Percentiles rank a stretch among this genome's conserved stretches.
Conservation (phyloP, 2,329 filamentous ascomycete species). For the Talaromyces rugulosus region DNA sequence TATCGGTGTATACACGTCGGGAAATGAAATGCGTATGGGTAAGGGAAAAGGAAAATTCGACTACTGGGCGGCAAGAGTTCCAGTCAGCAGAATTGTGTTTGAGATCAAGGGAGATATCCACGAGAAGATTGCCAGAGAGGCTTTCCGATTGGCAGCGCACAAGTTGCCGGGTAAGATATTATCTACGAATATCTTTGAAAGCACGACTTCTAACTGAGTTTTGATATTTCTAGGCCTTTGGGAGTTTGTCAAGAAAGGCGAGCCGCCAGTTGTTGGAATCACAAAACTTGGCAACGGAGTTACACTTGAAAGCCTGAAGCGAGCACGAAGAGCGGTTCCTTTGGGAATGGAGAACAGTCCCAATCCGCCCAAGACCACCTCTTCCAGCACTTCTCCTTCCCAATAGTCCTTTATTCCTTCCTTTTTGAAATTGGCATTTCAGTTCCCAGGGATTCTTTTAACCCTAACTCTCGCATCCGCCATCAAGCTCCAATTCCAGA, state of each 20-base stretch:
- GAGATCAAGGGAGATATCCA: conserved; percentile 89
- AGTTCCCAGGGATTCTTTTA: not conserved
- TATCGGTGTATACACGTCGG: conserved; percentile 90
- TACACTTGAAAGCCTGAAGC: conserved; percentile 77
- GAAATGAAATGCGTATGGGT: conserved; percentile 98
- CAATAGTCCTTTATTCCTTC: conserved; percentile 23
- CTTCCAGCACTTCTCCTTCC: conserved; percentile 32
- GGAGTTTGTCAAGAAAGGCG: conserved; percentile 91
- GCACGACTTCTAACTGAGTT: not conserved
- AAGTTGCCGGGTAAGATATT: conserved; percentile 76
- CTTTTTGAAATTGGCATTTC: not conserved
- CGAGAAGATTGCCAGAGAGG: conserved; percentile 90
- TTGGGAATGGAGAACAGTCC: conserved; percentile 27
- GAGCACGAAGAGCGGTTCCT: conserved; percentile 65
- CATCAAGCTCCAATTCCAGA: conserved; percentile 51
- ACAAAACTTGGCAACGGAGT: conserved; percentile 81
- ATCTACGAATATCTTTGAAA: not conserved
- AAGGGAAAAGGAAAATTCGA: conserved; percentile 98
- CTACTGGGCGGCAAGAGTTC: conserved; percentile 87
- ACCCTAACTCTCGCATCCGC: conserved; percentile 5
- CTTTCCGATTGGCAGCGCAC: conserved; percentile 87
- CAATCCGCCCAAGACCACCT: conserved; percentile 28
- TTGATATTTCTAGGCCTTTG: conserved; percentile 48
- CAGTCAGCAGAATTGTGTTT: conserved; percentile 87
- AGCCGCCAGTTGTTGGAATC: conserved; percentile 83